Conservation (phyloP, 2,329 filamentous ascomycete species). For the Aspergillus carbonarius region DNA sequence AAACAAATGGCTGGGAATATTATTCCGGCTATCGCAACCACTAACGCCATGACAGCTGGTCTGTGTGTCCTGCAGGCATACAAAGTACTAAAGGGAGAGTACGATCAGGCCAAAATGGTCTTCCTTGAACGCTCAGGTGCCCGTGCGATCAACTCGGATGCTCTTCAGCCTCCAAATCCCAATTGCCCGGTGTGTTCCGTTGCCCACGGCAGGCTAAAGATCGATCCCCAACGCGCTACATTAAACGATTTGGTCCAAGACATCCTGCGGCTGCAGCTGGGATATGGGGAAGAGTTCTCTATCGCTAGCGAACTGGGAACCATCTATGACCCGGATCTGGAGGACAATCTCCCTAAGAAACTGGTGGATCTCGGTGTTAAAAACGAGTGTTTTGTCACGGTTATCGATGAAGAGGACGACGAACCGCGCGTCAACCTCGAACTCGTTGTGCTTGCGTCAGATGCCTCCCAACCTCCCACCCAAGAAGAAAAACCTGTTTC, state of each 20-base stretch:
- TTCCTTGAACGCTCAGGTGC: constrained; percentile 71
- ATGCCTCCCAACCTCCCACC: constrained; percentile 4
- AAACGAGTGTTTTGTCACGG: constrained; percentile 72
- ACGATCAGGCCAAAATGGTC: constrained; percentile 49
- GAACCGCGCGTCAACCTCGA: constrained; percentile 74
- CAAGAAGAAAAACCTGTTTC: constrained; percentile 41
- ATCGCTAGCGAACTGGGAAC: constrained; percentile 71
- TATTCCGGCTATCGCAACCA: constrained; percentile 96
- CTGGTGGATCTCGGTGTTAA: constrained; percentile 74
- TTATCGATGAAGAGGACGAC: constrained; percentile 75
- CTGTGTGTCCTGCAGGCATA: constrained; percentile 81
- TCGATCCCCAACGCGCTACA: constrained; percentile 71
- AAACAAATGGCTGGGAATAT: constrained; percentile 99
- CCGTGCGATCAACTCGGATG: constrained; percentile 58
- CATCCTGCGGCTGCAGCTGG: constrained; percentile 67
- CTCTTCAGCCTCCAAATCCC: constrained; percentile 66
- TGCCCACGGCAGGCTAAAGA: constrained; percentile 64
- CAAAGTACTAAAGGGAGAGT: not conserved
- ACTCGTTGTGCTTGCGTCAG: constrained; percentile 49
- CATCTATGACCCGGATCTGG: constrained; percentile 88
- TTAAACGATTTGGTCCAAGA: constrained; percentile 76
- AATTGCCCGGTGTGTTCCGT: constrained; percentile 82
- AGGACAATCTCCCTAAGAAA: constrained; percentile 79
- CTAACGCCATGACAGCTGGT: constrained; percentile 92
- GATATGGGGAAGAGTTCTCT: constrained; percentile 78